Base-by-base conservation (phyloP, 2,329 filamentous ascomycete genomes). In the Pseudogymnoascus sp. region DNA sequence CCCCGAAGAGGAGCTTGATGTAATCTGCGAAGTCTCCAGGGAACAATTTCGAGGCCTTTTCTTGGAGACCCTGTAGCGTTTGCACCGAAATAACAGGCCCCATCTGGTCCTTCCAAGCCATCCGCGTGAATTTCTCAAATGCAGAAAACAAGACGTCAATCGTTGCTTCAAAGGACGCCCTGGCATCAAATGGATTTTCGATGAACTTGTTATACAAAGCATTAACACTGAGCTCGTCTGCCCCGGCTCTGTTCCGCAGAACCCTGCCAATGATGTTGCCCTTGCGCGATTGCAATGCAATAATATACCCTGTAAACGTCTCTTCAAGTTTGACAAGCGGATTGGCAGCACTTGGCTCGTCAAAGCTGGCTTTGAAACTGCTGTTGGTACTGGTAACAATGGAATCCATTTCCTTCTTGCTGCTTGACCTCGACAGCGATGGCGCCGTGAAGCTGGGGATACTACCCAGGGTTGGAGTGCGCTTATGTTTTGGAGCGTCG, bases 121-220 rank as follows among this genome's bases (percentile, higher is more conserved):
- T 87, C 62, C 85, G 86, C 63, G 97, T 77, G 67, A 97, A 97
- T 64, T 95, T 97, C 72, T 97, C 92, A 71, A 97, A 97, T 0
- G 92, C 89, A 25, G 89, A 88, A 70, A 97, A 96, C 4, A 97
- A 81, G 18, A 93, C 86, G 69, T 97, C 91, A 7, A 93, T 85
- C 2, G 86, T 82, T 7, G 90, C 81, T 62, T 96, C 91, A 0
- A 85, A 81, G 1, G 89, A 85, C 8, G 86, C 78, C 60, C 95
- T 88, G 65, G 89, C 81, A 68, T 90, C 91, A 59, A 84, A 87
- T 0, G 91, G 90, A 65, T 88, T 88, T 71, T 96, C 91, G 16
- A 96, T 85, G 12, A 97, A 80, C 34, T 86, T 83, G 70, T 96
- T 96, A 75, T 96, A 97, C 1, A 97, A 78, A 67, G 96, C 91